Conservation (phyloP, 2,329 filamentous ascomycete genomes). For the Aspergillus thermomutatus region DNA sequence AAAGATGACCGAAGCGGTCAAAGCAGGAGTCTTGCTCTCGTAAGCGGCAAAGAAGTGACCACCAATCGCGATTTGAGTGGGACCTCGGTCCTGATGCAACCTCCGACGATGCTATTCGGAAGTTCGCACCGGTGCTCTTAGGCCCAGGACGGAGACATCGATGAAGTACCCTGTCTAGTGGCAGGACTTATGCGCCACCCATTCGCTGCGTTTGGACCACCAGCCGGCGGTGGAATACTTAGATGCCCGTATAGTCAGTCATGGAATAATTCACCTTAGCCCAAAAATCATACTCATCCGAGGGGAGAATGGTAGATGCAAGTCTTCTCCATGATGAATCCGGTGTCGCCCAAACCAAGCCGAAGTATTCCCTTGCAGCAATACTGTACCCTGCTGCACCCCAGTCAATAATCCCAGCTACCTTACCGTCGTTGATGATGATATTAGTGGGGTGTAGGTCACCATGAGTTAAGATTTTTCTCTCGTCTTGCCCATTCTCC, state of each 20-base stretch:
- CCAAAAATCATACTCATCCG: slow-evolving; percentile 12
- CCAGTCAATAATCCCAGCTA: slow-evolving; percentile 12
- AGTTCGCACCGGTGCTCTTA: not conserved
- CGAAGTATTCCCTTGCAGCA: slow-evolving; percentile 12
- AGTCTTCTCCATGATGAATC: slow-evolving; percentile 10
- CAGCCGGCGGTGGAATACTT: too few species aligned
- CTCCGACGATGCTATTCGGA: not conserved
- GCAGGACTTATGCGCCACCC: too few species aligned
- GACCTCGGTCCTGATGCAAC: not conserved
- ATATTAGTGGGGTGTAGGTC: slow-evolving; percentile 14
- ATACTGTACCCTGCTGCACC: slow-evolving; percentile 14
- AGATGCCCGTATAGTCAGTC: slow-evolving; percentile 3
- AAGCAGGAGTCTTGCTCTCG: not conserved
- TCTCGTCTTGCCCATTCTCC: slow-evolving; percentile 1
- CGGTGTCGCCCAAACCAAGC: slow-evolving; percentile 2
- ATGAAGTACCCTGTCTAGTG: too few species aligned
- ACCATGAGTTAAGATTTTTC: slow-evolving; percentile 10
- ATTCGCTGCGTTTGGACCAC: too few species aligned
- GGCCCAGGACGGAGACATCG: not conserved
- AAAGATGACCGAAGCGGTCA: not conserved
- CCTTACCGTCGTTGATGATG: slow-evolving; percentile 5
- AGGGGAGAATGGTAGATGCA: slow-evolving; percentile 1
- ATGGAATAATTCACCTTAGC: slow-evolving; percentile 11
- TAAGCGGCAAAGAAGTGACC: not conserved
- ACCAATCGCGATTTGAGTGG: not conserved